phyloP scores from a whole-genome alignment of 2,329 filamentous ascomycete genomes.

The Lachnellula arida region DNA sequence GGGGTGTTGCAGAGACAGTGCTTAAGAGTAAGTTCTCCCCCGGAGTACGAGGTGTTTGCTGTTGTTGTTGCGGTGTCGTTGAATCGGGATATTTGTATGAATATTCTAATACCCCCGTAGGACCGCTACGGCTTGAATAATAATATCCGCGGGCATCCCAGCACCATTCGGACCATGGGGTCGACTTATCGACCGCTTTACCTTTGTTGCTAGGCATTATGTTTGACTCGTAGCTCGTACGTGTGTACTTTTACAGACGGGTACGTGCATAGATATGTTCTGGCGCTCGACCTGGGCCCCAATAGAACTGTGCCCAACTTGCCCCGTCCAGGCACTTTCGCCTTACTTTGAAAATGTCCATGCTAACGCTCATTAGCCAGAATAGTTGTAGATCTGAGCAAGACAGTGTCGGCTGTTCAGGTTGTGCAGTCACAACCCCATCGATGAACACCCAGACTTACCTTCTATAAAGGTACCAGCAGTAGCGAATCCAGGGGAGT shows the following conservation, averaged over 20 bases:
- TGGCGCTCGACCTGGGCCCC: not conserved
- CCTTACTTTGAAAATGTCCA: not conserved
- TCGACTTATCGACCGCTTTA: slow-evolving; percentile 9
- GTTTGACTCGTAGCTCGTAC: not conserved
- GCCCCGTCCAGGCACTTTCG: not conserved
- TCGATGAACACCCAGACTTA: no score
- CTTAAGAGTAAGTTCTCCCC: not conserved
- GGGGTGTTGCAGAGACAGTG: not conserved
- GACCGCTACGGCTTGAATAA: slow-evolving; percentile 3
- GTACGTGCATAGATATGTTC: not conserved
- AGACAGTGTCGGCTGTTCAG: no score
- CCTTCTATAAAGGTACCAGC: no score
- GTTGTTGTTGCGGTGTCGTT: slow-evolving; percentile 3
- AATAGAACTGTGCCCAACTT: no score
- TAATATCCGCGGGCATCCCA: slow-evolving; percentile 11
- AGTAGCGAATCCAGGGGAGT: no score
- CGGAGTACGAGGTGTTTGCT: slow-evolving; percentile 4
- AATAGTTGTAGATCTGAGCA: not conserved
- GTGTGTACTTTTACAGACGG: not conserved
- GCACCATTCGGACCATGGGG: slow-evolving; percentile 11
- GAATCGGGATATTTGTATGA: slow-evolving; percentile 2
- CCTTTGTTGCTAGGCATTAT: slow-evolving; percentile 10
- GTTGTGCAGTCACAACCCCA: no score
- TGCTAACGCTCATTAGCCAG: slow-evolving; percentile 1
- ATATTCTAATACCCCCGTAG: slow-evolving; percentile 2